Evolutionary conservation across 2,329 filamentous ascomycete species (phyloP), one percentile per base, ranked within the genome.

Genomic region (Exserohilum turcica): DNA sequence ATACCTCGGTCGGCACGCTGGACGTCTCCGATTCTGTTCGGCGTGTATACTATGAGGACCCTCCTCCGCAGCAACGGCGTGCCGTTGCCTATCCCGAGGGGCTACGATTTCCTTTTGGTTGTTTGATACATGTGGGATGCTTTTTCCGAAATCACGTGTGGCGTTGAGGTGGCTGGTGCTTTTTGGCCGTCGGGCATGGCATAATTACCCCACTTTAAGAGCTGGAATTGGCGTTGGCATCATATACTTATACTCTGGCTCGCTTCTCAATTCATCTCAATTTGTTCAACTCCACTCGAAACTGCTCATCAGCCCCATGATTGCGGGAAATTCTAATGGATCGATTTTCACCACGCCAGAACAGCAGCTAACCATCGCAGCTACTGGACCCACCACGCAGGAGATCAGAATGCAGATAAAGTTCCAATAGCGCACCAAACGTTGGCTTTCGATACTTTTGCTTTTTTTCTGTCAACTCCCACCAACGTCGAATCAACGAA

Each of bases 201-300:
- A 48, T 52, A n/a, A n/a, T n/a, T n/a, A 53, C 35, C 45, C 53
- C 38, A 48, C 48, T 53, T 48, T 53, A 27, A 35, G 42, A 43
- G 42, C 21, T 48, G 28, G 16, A 35, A 8, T 18, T n/a, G 9
- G 31, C 27, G 32, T 3, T 39, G n/a, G 28, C 6, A 43, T 9
- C 2, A 27, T n/a, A 35, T 10, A 44, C 16, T 16, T n/a, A 3
- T 28, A 24, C 21, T 24, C 21, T 8, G 18, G 12, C 38, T 43
- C 37, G 19, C 40, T 54, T 46, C 42, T 54, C 45, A 49, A 53
- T 56, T 27, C n/a, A 16, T 28, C 18, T 4, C 13, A 1, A n/a
- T 6, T 15, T 3, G 13, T 31, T 18, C 1, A 18, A 18, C 18
- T 18, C 3, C 12, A 6, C 18, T 15, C 4, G 6, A 8, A 8